Base-by-base conservation (phyloP, 192 early-diverging fungal genomes). In the Geranomyces variabilis region DNA sequence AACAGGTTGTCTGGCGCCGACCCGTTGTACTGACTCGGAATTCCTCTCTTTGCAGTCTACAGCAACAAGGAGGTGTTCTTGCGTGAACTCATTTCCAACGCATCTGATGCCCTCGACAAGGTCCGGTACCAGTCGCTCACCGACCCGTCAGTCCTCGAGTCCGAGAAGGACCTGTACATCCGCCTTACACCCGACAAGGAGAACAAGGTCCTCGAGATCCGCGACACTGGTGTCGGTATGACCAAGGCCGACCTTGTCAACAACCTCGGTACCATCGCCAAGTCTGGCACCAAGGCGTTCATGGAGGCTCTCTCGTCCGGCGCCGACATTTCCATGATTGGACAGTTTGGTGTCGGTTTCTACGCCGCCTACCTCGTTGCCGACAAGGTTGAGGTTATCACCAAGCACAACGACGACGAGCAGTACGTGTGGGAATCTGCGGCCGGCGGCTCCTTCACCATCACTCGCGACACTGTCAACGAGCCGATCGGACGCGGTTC, bases 281-380 rank as follows among this genome's bases (percentile, higher is more conserved):
- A 97, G 90, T 99, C 96, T 67, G 96, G 96, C 72, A 98, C 97
- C 87, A 97, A 97, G 88, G 91, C 93, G 56, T 98, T 97, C 84
- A 99, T 99, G 96, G 96, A 99, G 87, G 94, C 92, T 67, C 89
- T 98, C 62, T 88, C 91, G 75, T 86, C 90, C 64, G 94, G 94
- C 81, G 96, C 94, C 71, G 95, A 96, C 86, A 97, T 96, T 67
- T 96, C 95, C 83, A 97, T 99, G 94, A 98, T 99, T 83, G 97
- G 96, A 81, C 63, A 98, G 83, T 99, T 99, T 81, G 97, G 97
- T 94, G 97, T 99, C 66, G 97, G 97, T 88, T 98, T 99, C 95
- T 99, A 98, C 93, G 97, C 96, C 71, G 96, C 96, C 66, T 99
- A 97, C 91, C 88, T 99, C 71, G 95, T 98, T 91, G 96, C 95